Base-by-base conservation (phyloP, 2,329 filamentous ascomycete species). In the Pseudocercospora eumusae region DNA sequence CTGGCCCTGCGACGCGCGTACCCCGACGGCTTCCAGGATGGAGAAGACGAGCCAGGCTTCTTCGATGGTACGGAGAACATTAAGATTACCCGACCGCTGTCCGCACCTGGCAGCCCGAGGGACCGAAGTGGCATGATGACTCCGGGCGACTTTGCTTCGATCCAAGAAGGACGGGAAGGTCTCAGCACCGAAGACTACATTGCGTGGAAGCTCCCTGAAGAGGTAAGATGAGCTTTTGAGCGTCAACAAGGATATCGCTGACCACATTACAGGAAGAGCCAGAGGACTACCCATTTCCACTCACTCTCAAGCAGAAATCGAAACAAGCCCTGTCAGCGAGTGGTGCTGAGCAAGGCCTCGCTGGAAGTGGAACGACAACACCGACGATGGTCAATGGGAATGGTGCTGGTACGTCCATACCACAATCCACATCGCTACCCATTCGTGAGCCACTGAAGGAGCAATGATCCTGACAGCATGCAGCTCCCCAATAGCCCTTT, bases 111-210 rank as follows among this genome's bases (percentile, higher is more conserved):
- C 8, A 96, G 92, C 18, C 95, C 95, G 9, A 85, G 93, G 64
- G 93, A 96, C 75, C 86, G 92, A 33, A 89, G 89, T 47, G 95
- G 95, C 58, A 96, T 97, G 92, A 98, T 99, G 95, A 99, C 95
- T 0, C 95, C 95, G 7, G 95, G 95, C 52, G 95, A 99, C 77
- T 98, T 98, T 82, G 95, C 92, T 27, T 96, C 92, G 69, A 81
- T 99, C 60, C 95, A 98, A 78, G 95, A 99, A 78, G 92, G 92
- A 49, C 89, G 89, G 47, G 95, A 99, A 77, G 93, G 93, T 0
- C 80, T 99, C 69, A 95, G 84, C 79, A 98, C 95, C 0, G 95
- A 99, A 78, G 95, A 99, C 75, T 98, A 99, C 76, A 92, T 98
- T 73, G 90, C 93, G 31, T 99, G 95, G 95, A 96, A 96, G 80